Evolutionary conservation across 2,329 filamentous ascomycete species (phyloP).

Genomic region (Diaporthe eres): DNA sequence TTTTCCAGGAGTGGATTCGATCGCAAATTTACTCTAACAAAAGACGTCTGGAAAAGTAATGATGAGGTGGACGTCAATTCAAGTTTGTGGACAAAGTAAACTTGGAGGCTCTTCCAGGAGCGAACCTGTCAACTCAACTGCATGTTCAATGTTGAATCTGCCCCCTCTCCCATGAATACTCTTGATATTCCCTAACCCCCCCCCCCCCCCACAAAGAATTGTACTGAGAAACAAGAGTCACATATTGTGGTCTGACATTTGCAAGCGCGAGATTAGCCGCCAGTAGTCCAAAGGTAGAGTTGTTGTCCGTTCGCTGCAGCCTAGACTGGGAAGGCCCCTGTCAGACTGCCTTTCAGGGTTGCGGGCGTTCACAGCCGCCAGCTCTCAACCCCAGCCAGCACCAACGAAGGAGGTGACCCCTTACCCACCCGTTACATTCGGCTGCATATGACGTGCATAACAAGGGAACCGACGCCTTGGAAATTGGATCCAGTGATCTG

Average conservation of each 20-base stretch:
- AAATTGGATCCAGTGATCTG: not conserved
- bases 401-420: slow-evolving; percentile 29
- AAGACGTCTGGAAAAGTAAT: too few relatives aligned
- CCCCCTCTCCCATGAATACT: not conserved
- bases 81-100: not conserved
- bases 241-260: not conserved
- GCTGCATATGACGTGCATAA: slow-evolving; percentile 21
- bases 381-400: slow-evolving; percentile 53
- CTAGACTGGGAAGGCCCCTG: not conserved
- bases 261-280: slow-evolving; percentile 20
- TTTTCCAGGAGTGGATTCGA: too few relatives aligned
- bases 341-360: not conserved
- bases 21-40: too few relatives aligned
- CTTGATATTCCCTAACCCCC: not conserved
- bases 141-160: not conserved
- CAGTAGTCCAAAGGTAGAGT: not conserved
- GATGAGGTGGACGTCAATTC: not conserved
- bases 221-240: not conserved
- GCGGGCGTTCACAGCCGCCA: not conserved
- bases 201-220: too few relatives aligned
- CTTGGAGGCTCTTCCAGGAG: not conserved
- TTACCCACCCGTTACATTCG: slow-evolving; percentile 31
- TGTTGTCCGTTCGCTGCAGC: slow-evolving; percentile 6
- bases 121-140: not conserved
- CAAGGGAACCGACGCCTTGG: slow-evolving; percentile 8